Base-by-base conservation (phyloP, 2,329 filamentous ascomycete species). In the Scortechinia acanthostroma region DNA sequence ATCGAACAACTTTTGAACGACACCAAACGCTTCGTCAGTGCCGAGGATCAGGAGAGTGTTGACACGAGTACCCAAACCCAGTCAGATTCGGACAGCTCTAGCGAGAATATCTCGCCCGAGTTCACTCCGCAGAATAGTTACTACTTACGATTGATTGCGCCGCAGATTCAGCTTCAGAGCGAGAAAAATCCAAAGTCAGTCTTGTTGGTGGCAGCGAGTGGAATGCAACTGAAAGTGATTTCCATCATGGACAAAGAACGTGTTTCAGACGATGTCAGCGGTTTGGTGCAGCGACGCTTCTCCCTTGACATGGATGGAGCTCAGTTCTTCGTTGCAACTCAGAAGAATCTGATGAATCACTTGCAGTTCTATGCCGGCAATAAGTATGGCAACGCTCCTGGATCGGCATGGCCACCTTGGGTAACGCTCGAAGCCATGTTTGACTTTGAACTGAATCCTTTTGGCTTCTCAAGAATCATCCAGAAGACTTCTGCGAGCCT, bases 201-300 rank as follows among this genome's bases (percentile, higher is more conserved):
- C 5, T 74, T 86, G 4, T 65, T 88, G n/a, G 77, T 88, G 20
- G 84, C 83, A 3, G 82, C 84, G 1, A 87, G 88, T 55, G 80
- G 82, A 17, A 88, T 88, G 80, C 81, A 88, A 56, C 69, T 87
- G 42, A 87, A 86, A 61, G 80, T 88, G 14, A 69, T 88, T 4
- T 83, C 86, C 45, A 84, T 88, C 54, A 88, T 88, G 84, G 84
- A 88, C 61, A 88, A 86, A 54, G 75, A 84, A 51, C 74, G 84
- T 37, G 75, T 87, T 44, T 79, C 74, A 48, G 84, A 88, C 56
- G 83, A 88, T 58, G 80, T 88, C 28, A 86, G 80, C 49, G 84
- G 84, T 45, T 65, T 88, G 43, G 83, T 88, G 1, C 84, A 88
- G 54, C 78, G 83, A 33, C 76, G 83, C 6, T 88, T 88, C 59